Base-by-base conservation (phyloP, 176 grass and related monocot genomes). In the Dendrocalamus sinicus region DNA sequence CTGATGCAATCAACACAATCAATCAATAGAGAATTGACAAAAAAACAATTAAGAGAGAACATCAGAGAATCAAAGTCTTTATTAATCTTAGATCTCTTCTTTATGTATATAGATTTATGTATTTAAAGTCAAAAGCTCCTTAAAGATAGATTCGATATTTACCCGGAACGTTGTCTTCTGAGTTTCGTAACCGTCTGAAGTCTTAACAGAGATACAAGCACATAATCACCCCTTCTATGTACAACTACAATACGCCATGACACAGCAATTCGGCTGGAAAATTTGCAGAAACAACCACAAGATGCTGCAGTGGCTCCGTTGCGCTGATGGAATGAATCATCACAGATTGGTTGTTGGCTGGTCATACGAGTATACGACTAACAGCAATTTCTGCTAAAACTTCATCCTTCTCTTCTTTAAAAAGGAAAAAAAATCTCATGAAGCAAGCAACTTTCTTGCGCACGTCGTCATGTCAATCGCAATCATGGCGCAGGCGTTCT, bases 401-500 rank as follows among this genome's bases (percentile, higher is more conserved):
- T 51, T 19, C 41, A 7, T 16, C 47, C 19, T 20, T 20, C 40
- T 41, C 7, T 19, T 74, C 35, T 20, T 59, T 4, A 23, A n/a
- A 22, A 59, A 53, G 51, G 51, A 51, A 79, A 79, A 50, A 19
- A 63, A 44, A 79, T 47, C 44, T 19, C 9, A 80, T 13, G 9
- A 80, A 37, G 16, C 61, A 51, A 80, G 44, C 19, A 15, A 43
- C 44, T 79, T 66, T 79, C 70, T 13, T 50, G 23, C 45, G 3
- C n/a, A 73, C 43, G 6, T 24, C 12, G 43, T 46, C 9, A 50
- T 28, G 1, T 28, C 22, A 73, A 28, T 51, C 3, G 6, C 70
- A 47, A 48, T 72, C n/a, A 72, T 72, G 43, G 70, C 22, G n/a
- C 44, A 72, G 70, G n/a, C 45, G 45, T 73, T 73, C 45, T 50